Evolutionary conservation across 2,329 filamentous ascomycete species (phyloP).

Genomic region (Diaporthe destruens): DNA sequence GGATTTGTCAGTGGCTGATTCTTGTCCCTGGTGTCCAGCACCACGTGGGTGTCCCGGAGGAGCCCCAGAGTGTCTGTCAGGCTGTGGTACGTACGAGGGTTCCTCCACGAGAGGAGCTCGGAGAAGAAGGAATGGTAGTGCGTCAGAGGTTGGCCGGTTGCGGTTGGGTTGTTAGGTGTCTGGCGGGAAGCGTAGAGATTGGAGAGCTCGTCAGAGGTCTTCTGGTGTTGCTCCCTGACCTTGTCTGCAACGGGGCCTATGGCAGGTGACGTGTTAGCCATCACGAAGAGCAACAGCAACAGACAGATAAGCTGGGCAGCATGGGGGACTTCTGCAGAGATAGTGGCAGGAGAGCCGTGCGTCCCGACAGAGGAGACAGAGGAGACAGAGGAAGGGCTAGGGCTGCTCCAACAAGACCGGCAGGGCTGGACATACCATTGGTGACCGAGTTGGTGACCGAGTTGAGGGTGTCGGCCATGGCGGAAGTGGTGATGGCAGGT

Average conservation of each 20-base stretch:
- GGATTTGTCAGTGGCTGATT: constrained; percentile 45
- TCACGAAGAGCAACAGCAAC: neutral
- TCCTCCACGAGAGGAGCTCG: constrained; percentile 77
- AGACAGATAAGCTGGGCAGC: constrained; percentile 13
- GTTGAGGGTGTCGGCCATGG: constrained; percentile 57
- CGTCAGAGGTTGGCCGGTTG: constrained; percentile 73
- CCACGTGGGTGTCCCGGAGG: neutral
- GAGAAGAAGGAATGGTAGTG: constrained; percentile 80
- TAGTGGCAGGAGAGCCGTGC: neutral
- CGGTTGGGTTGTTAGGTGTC: constrained; percentile 65
- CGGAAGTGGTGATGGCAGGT: constrained; percentile 44
- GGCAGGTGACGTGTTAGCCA: constrained; percentile 37
- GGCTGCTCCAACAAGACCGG: constrained; percentile 44
- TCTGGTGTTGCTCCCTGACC: constrained; percentile 67
- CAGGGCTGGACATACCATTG: constrained; percentile 61
- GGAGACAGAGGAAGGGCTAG: constrained; percentile 7
- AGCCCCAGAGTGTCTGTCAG: neutral
- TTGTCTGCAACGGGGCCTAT: constrained; percentile 71
- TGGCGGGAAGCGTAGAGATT: constrained; percentile 70
- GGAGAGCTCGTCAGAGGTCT: constrained; percentile 68
- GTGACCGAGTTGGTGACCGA: constrained; percentile 43
- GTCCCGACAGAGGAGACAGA: constrained; percentile 4
- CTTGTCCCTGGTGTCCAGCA: neutral
- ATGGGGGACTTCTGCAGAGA: neutral
- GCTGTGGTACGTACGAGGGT: constrained; percentile 66